Evolutionary conservation across 2,329 filamentous ascomycete genomes (phyloP), one percentile per base, ranked within the genome.

Genomic region (Myriosclerotinia duriaeana): DNA sequence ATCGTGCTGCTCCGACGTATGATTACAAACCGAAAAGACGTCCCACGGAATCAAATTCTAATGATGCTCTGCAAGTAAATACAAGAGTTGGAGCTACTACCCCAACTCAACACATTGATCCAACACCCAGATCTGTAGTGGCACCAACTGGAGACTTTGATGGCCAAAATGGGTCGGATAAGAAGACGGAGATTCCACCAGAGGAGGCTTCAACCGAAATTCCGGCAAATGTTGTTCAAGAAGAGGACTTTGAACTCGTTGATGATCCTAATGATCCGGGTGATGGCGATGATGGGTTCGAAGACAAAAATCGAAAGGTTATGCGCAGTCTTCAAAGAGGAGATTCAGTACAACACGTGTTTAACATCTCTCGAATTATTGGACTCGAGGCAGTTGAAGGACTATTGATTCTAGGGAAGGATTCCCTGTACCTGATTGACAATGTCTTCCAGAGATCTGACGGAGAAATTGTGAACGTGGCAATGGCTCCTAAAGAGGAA

Each of bases 301-400:
- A 99, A 78, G 96, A 99, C 78, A 98, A 97, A 80, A 98, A 99
- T 74, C 87, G 96, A 54, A 97, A 97, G 78, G 94, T 99, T 54
- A 96, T 98, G 92, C 87, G 95, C 62, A 94, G 92, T 70, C 83
- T 99, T 14, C 90, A 97, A 72, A 89, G 90, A 15, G 93, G 93
- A 6, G 95, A 99, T 74, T 87, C 93, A 66, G 94, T 99, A 2
- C 92, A 97, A 76, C 90, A 92, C 66, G 92, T 97, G 1, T 96
- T 92, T 82, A 99, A 99, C 73, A 89, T 98, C 60, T 98, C 95
- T 20, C 89, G 95, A 14, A 94, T 99, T 65, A 89, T 97, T 42
- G 95, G 95, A 12, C 83, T 99, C 5, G 95, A 99, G 76, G 93
- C 93, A 11, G 92, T 91, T 69, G 96, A 99, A 77, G 95, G 95